Evolutionary conservation across 257 asterid species (phyloP).

Genomic region (Gentiana macrophylla): DNA sequence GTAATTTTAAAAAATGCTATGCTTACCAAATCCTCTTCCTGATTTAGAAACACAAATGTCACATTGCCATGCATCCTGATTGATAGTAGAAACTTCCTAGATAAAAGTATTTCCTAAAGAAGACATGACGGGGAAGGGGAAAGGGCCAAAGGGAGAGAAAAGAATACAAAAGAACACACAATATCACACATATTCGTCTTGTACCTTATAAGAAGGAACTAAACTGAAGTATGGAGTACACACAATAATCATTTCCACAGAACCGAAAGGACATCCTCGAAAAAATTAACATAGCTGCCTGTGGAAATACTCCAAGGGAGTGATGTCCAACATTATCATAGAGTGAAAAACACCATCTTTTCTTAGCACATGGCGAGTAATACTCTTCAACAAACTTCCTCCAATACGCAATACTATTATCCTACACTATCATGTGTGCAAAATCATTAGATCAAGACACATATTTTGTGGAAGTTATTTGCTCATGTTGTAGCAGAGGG

Average conservation of each 20-base stretch:
- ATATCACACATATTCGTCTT: no score
- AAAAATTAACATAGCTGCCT: constrained; percentile 73
- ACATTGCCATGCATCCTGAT: constrained; percentile 95
- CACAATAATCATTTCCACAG: no score
- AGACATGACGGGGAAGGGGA: background rate
- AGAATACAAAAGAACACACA: no score
- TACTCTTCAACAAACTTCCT: constrained; percentile 92
- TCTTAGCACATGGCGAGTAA: constrained; percentile 93
- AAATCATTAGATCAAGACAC: background rate
- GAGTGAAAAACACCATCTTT: constrained; percentile 88
- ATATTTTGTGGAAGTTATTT: background rate
- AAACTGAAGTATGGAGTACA: background rate
- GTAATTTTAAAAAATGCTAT: no score
- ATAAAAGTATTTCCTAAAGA: background rate
- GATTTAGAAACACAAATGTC: constrained; percentile 94
- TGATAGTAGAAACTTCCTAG: constrained; percentile 10
- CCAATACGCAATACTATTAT: constrained; percentile 89
- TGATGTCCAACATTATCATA: constrained; percentile 91
- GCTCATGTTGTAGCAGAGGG: no score
- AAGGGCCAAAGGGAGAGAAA: background rate
- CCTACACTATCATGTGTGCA: constrained; percentile 23
- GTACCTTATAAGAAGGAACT: background rate
- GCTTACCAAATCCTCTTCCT: constrained; percentile 97
- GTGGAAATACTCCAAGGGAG: constrained; percentile 91
- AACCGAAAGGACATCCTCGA: no score